Percentiles rank a stretch among this genome's conserved stretches.
Conservation (phyloP, 495 filamentous ascomycete species). For the Neurospora tetraspora region DNA sequence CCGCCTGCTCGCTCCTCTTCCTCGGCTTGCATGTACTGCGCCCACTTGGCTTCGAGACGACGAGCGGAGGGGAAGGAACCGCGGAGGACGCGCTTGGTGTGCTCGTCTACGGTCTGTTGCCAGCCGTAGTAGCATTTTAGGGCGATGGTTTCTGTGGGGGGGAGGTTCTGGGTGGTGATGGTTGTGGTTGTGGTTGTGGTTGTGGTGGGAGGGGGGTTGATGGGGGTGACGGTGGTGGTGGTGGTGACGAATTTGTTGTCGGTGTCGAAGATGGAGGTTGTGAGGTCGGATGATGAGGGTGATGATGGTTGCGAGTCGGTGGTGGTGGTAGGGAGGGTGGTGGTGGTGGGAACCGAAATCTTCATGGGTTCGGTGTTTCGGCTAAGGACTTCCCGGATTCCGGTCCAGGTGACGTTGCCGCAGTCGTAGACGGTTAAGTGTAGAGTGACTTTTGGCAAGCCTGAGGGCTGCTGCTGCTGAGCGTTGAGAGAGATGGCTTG, state of each 20-base stretch:
- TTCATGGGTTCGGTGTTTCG: conserved; percentile 61
- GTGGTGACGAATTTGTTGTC: not conserved
- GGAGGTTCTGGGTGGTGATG: conserved; percentile 21
- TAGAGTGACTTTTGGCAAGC: conserved; percentile 45
- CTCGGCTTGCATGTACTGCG: conserved; percentile 82
- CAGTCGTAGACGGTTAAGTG: conserved; percentile 86
- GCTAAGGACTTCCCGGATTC: conserved; percentile 74
- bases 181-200: no score
- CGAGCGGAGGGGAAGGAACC: conserved; percentile 62
- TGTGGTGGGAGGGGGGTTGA: not conserved
- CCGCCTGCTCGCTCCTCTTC: conserved; percentile 62
- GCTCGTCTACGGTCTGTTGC: conserved; percentile 90
- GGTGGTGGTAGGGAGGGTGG: conserved; percentile 9
- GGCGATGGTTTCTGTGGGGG: conserved; percentile 64
- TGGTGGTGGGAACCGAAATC: conserved; percentile 22
- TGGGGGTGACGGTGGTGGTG: not conserved
- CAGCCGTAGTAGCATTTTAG: conserved; percentile 93
- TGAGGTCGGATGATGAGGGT: not conserved
- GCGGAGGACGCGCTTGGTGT: conserved; percentile 69
- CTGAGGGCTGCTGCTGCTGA: not conserved
- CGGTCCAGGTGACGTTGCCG: conserved; percentile 82
- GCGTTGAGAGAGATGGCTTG: conserved; percentile 24
- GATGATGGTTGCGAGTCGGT: not conserved
- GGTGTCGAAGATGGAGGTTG: not conserved
- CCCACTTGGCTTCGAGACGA: conserved; percentile 82